Evolutionary conservation across 2,329 filamentous ascomycete species (phyloP).

Genomic region (Hymenoscyphus infarciens): DNA sequence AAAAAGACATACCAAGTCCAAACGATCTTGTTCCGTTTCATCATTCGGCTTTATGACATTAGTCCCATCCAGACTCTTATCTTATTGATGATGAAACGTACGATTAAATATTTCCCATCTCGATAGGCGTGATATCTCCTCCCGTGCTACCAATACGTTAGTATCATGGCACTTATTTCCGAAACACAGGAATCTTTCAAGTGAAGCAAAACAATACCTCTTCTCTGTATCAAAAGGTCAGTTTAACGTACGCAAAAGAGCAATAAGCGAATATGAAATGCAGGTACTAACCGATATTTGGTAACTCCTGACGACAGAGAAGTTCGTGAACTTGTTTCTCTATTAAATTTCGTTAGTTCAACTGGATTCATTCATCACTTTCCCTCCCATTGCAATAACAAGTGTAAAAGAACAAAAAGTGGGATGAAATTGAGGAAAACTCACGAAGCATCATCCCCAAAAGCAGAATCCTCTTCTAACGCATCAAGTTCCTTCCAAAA

Average conservation of each 20-base stretch:
- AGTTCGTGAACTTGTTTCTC: constrained; percentile 10
- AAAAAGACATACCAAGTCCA: constrained; percentile 19
- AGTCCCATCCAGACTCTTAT: neutral
- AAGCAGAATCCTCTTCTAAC: constrained; percentile 13
- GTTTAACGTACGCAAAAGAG: neutral
- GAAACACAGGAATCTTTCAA: neutral
- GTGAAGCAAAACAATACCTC: constrained; percentile 10
- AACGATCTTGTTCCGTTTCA: constrained; percentile 30
- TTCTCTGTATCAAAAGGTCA: constrained; percentile 7
- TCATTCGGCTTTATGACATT: constrained; percentile 26
- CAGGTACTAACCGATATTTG: constrained; percentile 13
- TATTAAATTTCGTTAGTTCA: neutral
- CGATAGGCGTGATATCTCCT: constrained; percentile 25
- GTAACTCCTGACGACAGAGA: constrained; percentile 12
- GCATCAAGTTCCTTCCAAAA: constrained; percentile 7
- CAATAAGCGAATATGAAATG: neutral
- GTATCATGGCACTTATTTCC: neutral
- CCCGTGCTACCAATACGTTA: constrained; percentile 18
- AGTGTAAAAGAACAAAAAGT: too few relatives aligned
- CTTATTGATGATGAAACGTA: constrained; percentile 1
- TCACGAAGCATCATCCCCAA: constrained; percentile 15
- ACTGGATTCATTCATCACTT: too few relatives aligned
- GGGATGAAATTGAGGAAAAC: neutral
- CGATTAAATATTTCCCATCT: constrained; percentile 26
- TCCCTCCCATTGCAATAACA: too few relatives aligned